Conservation (phyloP, 179 eudicot genomes). For the Carnegiea gigantea region DNA sequence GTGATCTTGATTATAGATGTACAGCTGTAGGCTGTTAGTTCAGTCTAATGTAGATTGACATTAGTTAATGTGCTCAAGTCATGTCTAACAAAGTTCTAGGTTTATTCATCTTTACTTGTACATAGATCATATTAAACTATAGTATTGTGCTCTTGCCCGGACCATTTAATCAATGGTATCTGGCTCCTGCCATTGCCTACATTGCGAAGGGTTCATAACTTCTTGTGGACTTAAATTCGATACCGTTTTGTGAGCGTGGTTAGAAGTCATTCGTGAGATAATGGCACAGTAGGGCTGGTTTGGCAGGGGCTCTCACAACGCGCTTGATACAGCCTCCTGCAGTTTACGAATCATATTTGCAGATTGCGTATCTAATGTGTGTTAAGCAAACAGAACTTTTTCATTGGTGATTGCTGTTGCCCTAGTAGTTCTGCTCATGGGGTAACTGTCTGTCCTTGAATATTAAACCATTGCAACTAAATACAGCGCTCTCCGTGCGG, state of each 20-base stretch:
- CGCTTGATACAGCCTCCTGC: too few species aligned
- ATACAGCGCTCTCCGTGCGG: too few species aligned
- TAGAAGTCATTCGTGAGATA: not conserved
- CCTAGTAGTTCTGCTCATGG: too few species aligned
- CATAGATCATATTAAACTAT: slow-evolving; percentile 20
- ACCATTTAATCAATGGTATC: not conserved
- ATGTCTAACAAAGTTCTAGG: slow-evolving; percentile 15
- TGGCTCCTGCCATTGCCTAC: slow-evolving; percentile 7
- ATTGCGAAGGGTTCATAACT: not conserved
- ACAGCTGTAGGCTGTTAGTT: slow-evolving; percentile 30
- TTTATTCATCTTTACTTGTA: slow-evolving; percentile 24
- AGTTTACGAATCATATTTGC: too few species aligned
- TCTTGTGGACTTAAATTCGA: not conserved
- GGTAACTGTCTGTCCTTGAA: too few species aligned
- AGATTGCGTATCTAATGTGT: too few species aligned
- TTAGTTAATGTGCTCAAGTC: slow-evolving; percentile 16
- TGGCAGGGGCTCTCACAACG: not conserved
- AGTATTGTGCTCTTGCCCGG: slow-evolving; percentile 13
- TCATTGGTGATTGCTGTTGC: too few species aligned
- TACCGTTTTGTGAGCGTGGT: not conserved
- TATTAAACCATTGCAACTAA: too few species aligned
- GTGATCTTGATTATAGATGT: slow-evolving; percentile 29
- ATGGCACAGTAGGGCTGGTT: not conserved
- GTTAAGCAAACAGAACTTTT: too few species aligned
- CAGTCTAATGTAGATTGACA: slow-evolving; percentile 33